Evolutionary conservation across 164 flowering plant genomes (phyloP).

Genomic region (Vitis amurensis): DNA sequence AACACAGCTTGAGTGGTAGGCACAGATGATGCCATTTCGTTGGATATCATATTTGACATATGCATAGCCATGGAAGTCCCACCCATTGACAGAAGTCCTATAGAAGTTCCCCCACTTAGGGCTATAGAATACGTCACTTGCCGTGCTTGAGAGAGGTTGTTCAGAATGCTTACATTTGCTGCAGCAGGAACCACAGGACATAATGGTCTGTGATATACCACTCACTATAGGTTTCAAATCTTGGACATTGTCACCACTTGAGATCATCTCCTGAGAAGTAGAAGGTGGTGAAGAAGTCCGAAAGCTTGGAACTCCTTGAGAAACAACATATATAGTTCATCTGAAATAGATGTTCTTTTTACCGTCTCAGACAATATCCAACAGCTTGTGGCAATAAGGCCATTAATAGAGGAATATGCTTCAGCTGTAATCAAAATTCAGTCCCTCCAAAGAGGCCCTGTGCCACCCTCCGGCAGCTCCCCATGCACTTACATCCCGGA

Average conservation of each 20-base stretch:
- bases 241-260: constrained; percentile 50
- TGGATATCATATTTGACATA: constrained; percentile 89
- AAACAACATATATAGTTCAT: background rate
- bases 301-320: constrained; percentile 61
- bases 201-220: constrained; percentile 46
- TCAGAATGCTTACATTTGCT: constrained; percentile 82
- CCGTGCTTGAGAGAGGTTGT: constrained; percentile 81
- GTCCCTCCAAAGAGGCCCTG: no score
- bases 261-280: constrained; percentile 65
- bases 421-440: no score
- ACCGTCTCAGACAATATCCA: no score
- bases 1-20: constrained; percentile 63
- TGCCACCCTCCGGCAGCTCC: no score
- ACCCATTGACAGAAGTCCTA: constrained; percentile 67
- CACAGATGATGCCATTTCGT: constrained; percentile 78
- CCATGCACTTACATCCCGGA: no score
- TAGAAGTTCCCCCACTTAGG: constrained; percentile 63
- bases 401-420: no score
- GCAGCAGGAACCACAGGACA: constrained; percentile 68
- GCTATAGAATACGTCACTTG: constrained; percentile 64
- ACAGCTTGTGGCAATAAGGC: no score
- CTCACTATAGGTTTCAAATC: constrained; percentile 72
- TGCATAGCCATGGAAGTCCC: constrained; percentile 75
- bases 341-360: no score
- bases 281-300: constrained; percentile 72